phyloP scores from a whole-genome alignment of 495 filamentous ascomycete genomes.

The Darksidea phi region DNA sequence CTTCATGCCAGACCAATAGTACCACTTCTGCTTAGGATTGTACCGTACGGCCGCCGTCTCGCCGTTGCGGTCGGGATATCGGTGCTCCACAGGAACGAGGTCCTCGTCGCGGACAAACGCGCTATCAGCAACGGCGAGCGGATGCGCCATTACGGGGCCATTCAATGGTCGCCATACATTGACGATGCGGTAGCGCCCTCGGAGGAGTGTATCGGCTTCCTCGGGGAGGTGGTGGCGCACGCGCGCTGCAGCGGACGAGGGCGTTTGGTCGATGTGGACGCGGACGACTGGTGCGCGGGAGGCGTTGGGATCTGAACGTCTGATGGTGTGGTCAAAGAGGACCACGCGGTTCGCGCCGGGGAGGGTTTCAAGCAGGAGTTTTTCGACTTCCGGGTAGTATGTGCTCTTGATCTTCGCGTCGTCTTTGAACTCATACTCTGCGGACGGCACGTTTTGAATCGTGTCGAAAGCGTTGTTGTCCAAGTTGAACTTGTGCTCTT shows the following conservation, averaged over 20 bases:
- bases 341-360: conserved; percentile 62
- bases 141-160: conserved; percentile 65
- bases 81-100: conserved; percentile 68
- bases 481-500: conserved; percentile 61
- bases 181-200: conserved; percentile 71
- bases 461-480: conserved; percentile 72
- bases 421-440: conserved; percentile 59
- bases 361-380: conserved; percentile 60
- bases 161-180: conserved; percentile 86
- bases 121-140: conserved; percentile 70
- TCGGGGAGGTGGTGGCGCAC: conserved; percentile 62
- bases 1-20: conserved; percentile 76
- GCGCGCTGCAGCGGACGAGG: conserved; percentile 59
- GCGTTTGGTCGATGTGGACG: conserved; percentile 84
- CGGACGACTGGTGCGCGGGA: conserved; percentile 62
- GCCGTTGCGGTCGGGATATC: conserved; percentile 70
- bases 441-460: conserved; percentile 51
- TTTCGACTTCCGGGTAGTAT: conserved; percentile 84
- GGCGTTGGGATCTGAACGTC: conserved; percentile 55
- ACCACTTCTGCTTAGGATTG: conserved; percentile 63
- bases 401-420: conserved; percentile 60
- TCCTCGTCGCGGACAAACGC: conserved; percentile 60
- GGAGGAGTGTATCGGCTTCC: conserved; percentile 57
- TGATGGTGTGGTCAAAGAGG: conserved; percentile 91
- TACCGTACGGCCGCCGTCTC: conserved; percentile 73